Base-by-base conservation (phyloP, 495 filamentous ascomycete genomes). In the Podospora tetraspora region DNA sequence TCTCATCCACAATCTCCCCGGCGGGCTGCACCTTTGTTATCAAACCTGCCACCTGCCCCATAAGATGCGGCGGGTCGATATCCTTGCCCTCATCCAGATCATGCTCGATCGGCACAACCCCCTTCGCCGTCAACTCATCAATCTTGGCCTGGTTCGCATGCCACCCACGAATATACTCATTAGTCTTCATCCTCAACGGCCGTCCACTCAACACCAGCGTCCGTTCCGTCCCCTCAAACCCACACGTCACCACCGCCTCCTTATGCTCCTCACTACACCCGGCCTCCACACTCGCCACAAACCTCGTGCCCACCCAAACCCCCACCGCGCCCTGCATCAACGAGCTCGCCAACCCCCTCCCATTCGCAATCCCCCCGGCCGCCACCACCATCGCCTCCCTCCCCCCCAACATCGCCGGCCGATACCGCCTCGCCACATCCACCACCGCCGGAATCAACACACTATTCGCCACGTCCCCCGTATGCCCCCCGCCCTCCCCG, bases 21-120 rank as follows among this genome's bases (percentile, higher is more conserved):
- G 94, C 94, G 1, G 94, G 93, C 80, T 91, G 85, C 57, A 97
- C 84, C 61, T 89, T 85, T 56, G 79, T 76, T 27, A 97, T 87
- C 11, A 86, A 81, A 2, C 90, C 94, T 0, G 92, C 90, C 19
- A 97, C 93, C 81, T 96, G 92, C n/a, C 93, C 93, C 93, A 97
- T 97, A 70, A 97, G 71, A 78, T 92, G 93, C 30, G 93, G 93
- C 66, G 89, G 82, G 74, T 96, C 92, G 52, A 95, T 80, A 68
- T 95, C 92, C 22, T 81, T 84, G 6, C 89, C 91, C 57, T 86
- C 80, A 59, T 94, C 90, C 76, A 96, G 77, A 79, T 97, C 93
- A 75, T 90, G 81, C 80, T 89, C 85, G 73, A 96, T 80, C 1
- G 93, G 93, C 70, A 95, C 89, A 30, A 95, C 75, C 3, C 93